Evolutionary conservation across 176 grass and related monocot genomes (phyloP).

Genomic region (bread wheat (Triticum aestivum)): DNA sequence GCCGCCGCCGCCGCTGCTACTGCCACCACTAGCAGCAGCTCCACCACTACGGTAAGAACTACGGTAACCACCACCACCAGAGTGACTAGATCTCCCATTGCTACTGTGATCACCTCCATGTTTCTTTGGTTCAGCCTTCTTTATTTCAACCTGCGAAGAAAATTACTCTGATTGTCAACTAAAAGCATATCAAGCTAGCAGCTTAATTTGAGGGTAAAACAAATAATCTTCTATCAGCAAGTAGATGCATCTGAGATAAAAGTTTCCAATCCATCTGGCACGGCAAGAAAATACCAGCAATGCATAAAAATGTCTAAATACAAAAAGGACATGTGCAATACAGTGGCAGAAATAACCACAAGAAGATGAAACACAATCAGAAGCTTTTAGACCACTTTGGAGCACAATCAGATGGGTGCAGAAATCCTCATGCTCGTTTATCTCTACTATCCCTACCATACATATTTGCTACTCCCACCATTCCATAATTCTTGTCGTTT

Average conservation of each 20-base stretch:
- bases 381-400: not conserved
- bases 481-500: too few relatives aligned
- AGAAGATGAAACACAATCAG: not conserved
- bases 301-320: not conserved
- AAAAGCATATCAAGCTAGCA: not conserved
- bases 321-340: not conserved
- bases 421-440: not conserved
- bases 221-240: not conserved
- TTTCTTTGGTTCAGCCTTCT: slow-evolving; percentile 98
- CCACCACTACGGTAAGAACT: slow-evolving; percentile 48
- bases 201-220: not conserved
- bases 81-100: slow-evolving; percentile 54
- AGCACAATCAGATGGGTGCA: not conserved
- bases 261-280: not conserved
- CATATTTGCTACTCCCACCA: not conserved
- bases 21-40: not conserved
- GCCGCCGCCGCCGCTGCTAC: not conserved
- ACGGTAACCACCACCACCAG: slow-evolving; percentile 42
- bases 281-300: not conserved
- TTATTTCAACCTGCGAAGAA: slow-evolving; percentile 89
- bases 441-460: not conserved
- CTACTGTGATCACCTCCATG: slow-evolving; percentile 59
- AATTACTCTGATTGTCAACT: not conserved
- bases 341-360: not conserved
- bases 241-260: not conserved